A percentile compares a stretch with the other conserved stretches of the same genome.
Conservation (phyloP, 1,284 basidiomycete genomes). For the Golubevia pallescens region DNA sequence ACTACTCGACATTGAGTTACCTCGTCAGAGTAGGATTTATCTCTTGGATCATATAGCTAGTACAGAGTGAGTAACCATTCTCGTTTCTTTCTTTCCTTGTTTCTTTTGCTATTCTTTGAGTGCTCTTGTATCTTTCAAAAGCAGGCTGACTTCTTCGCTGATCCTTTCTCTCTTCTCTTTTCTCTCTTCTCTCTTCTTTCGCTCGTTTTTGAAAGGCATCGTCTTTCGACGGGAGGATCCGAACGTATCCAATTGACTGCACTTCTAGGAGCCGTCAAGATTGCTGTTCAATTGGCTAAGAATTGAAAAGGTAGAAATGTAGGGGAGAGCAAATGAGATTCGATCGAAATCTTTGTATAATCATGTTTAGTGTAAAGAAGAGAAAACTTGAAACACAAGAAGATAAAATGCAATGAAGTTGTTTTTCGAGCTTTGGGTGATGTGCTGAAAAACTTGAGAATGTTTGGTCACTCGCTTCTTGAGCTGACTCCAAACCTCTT, state of each 20-base stretch:
- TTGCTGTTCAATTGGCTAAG: constrained; percentile 75
- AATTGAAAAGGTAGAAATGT: constrained; percentile 9
- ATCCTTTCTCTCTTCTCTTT: neutral
- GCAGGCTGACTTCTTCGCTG: neutral
- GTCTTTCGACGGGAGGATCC: constrained; percentile 86
- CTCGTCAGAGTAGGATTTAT: constrained; percentile 83
- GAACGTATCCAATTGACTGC: constrained; percentile 95
- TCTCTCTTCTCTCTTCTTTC: neutral
- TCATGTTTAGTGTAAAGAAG: too few species aligned
- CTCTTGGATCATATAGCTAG: constrained; percentile 83
- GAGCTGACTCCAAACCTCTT: too few species aligned
- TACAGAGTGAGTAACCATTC: constrained; percentile 80
- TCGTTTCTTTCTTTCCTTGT: neutral
- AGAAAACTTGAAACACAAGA: too few species aligned
- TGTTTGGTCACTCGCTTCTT: too few species aligned
- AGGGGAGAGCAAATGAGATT: too few species aligned
- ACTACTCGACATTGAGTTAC: constrained; percentile 82
- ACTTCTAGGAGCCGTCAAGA: constrained; percentile 89
- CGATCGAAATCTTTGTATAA: too few species aligned
- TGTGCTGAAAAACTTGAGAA: too few species aligned
- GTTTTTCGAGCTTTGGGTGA: too few species aligned
- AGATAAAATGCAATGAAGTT: too few species aligned
- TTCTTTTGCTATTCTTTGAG: neutral
- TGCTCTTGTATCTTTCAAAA: neutral
- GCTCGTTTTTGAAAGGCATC: constrained; percentile 71